phyloP scores from a whole-genome alignment of 164 flowering plant genomes.

The Tinospora cordifolia region DNA sequence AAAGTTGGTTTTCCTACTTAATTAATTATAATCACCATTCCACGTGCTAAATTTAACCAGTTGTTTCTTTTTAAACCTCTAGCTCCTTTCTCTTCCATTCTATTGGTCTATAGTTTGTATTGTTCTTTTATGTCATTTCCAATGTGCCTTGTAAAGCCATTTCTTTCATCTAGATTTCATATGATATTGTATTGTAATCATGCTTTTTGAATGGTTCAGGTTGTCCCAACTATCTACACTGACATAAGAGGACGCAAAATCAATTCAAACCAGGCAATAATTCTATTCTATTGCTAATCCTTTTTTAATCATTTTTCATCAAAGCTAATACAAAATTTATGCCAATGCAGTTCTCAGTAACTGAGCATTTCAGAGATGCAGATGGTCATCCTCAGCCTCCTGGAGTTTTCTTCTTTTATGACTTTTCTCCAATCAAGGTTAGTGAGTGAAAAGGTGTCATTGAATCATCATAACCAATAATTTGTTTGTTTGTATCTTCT shows the following conservation, averaged over 20 bases:
- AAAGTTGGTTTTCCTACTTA: slow-evolving; percentile 4
- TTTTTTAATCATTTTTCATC: slow-evolving; percentile 1
- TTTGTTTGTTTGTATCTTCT: neutral
- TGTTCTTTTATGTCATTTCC: neutral
- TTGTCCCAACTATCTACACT: slow-evolving; percentile 82
- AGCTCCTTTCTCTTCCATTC: neutral
- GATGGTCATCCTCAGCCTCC: slow-evolving; percentile 40
- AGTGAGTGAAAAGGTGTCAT: neutral
- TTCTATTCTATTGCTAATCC: neutral
- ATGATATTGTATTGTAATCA: neutral
- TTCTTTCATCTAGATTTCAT: neutral
- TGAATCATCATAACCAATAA: neutral
- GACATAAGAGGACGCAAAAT: slow-evolving; percentile 55
- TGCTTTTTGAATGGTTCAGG: slow-evolving; percentile 34
- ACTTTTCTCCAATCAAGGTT: slow-evolving; percentile 79
- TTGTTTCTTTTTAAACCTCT: neutral
- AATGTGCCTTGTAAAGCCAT: neutral
- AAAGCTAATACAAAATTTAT: neutral
- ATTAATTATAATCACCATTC: neutral
- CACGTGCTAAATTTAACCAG: neutral
- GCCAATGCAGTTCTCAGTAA: slow-evolving; percentile 58
- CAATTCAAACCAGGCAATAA: slow-evolving; percentile 59
- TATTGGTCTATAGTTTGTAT: too few species aligned
- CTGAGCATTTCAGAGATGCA: slow-evolving; percentile 54
- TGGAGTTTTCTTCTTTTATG: slow-evolving; percentile 73